These are phyloP conservation scores for Lecanicillium sp. DNA, from an alignment of 2,329 filamentous ascomycete genomes.

Conservation along the genomic window DNA sequence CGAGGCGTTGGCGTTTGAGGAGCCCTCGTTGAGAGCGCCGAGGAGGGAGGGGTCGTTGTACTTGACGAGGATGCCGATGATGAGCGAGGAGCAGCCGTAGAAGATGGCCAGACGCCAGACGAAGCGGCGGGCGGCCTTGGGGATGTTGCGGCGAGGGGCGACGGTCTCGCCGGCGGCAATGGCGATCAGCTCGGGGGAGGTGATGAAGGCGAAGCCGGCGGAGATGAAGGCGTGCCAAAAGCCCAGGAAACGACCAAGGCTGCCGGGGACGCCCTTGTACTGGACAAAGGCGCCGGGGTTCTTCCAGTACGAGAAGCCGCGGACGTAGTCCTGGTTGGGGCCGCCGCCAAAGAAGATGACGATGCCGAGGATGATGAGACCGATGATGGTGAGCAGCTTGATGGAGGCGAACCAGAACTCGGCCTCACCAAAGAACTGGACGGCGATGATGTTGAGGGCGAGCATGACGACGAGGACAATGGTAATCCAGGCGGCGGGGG, in stretches of 20 bases:
- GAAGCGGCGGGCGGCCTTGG: conserved; percentile 57
- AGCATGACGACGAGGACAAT: conserved; percentile 50
- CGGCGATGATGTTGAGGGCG: conserved; percentile 50
- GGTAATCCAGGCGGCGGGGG: conserved; percentile 53
- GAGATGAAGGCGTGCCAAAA: conserved; percentile 52
- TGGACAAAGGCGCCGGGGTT: conserved; percentile 46
- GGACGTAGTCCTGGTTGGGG: conserved; percentile 42
- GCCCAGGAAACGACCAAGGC: conserved; percentile 45
- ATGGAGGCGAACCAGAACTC: conserved; percentile 57
- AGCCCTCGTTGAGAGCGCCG: conserved; percentile 41
- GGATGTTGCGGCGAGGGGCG: conserved; percentile 59
- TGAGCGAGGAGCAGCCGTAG: conserved; percentile 56
- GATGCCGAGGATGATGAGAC: conserved; percentile 49
- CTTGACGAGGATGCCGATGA: conserved; percentile 57
- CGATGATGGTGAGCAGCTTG: conserved; percentile 54
- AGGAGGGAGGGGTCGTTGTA: conserved; percentile 59
- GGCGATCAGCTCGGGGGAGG: conserved; percentile 56
- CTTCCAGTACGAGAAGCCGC: conserved; percentile 42
- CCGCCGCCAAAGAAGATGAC: conserved; percentile 52
- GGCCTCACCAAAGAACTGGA: conserved; percentile 53
- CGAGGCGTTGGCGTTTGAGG: conserved; percentile 45
- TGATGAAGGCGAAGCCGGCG: conserved; percentile 58
- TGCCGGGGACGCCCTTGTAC: conserved; percentile 43
- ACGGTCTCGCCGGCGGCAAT: conserved; percentile 60
- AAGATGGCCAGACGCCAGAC: conserved; percentile 58